Base-by-base conservation (phyloP, 805 yeast species). In the Candida namnaoensis region DNA sequence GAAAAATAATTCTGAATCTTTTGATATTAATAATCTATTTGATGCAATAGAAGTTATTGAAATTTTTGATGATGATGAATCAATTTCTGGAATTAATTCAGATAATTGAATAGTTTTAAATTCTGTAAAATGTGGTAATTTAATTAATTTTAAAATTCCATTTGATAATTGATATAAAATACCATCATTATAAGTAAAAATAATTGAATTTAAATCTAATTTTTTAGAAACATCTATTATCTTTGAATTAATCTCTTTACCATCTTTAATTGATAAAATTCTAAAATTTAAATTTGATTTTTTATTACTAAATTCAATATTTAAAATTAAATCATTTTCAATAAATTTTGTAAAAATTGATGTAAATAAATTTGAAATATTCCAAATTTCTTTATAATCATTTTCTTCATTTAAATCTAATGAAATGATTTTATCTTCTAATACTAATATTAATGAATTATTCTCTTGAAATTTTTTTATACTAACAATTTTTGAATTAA, bases 1-100 rank as follows among this genome's bases (percentile, higher is more conserved):
- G n/a, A 65, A 55, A 42, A 60, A 68, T 5, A 64, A 40, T 38
- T 59, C 56, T 13, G 44, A 36, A 11, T 42, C 55, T 24, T 45
- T 44, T 2, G 58, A 44, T 13, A 61, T 26, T 23, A 61, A 35
- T 5, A 61, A 28, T 42, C 61, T 47, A 39, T 57, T 53, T 1
- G 38, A 28, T 5, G 54, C 56, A 25, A 61, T 56, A 5, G 65
- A 56, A 25, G 37, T 14, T 10, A 60, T 23, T 9, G 50, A 34
- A 8, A 51, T 9, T 26, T 26, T 7, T 26, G 10, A 25, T 28
- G 26, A 32, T 35, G 28, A 42, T 35, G n/a, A 1, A 37, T 26
- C 38, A 25, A 27, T 32, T 27, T 30, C 39, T 15, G 33, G 47
- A 14, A 36, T 28, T 32, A 36, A 43, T 23, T 19, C 44, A 25